Percentiles rank a stretch among this genome's conserved stretches.
Conservation (phyloP, 306 rosid genomes). For the Rosa rugosa region DNA sequence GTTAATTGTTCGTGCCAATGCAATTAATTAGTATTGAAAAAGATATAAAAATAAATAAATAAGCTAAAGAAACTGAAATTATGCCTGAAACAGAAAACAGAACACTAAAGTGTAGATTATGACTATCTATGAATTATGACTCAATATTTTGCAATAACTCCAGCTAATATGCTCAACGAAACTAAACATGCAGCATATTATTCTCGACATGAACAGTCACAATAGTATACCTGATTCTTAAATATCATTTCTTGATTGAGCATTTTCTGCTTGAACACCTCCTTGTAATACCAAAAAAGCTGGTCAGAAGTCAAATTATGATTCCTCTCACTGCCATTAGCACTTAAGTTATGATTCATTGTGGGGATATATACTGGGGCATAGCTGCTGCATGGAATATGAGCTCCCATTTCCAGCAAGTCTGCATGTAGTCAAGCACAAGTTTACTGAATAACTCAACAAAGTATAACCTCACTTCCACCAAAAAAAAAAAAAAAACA, state of each 20-base stretch:
- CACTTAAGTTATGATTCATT: conserved; percentile 31
- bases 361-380: conserved; percentile 32
- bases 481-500: conserved; percentile 7
- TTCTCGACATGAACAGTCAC: background rate
- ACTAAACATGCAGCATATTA: background rate
- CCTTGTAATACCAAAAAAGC: conserved; percentile 40
- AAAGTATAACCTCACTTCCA: conserved; percentile 24
- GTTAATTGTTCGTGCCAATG: background rate
- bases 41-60: background rate
- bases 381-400: conserved; percentile 38
- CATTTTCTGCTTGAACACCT: conserved; percentile 55
- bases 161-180: background rate
- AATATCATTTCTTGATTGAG: conserved; percentile 63
- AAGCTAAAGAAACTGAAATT: background rate
- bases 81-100: background rate
- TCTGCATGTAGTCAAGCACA: conserved; percentile 35
- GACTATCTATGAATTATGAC: background rate
- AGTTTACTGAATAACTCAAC: conserved; percentile 21
- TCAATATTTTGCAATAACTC: background rate
- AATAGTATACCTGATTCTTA: conserved; percentile 59
- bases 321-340: conserved; percentile 38
- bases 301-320: conserved; percentile 28
- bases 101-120: background rate
- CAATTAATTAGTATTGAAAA: background rate
- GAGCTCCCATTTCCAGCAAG: conserved; percentile 46